phyloP scores from a whole-genome alignment of 495 filamentous ascomycete genomes.

The Elasticomyces elasticus region DNA sequence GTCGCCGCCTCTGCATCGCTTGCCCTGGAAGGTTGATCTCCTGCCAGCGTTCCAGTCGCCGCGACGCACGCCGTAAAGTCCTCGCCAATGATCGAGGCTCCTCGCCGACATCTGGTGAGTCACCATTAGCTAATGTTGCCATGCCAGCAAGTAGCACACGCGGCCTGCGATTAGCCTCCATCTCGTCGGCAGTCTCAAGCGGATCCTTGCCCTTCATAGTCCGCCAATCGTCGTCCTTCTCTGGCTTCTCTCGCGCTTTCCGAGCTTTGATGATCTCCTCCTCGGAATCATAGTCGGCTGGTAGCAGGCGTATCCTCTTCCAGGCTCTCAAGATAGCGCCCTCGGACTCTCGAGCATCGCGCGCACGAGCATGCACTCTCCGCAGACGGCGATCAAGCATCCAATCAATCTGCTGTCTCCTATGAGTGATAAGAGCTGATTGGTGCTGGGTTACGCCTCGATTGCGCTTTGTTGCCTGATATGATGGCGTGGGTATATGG shows the following conservation, averaged over 20 bases:
- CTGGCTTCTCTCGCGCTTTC: constrained; percentile 5
- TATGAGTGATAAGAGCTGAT: constrained; percentile 79
- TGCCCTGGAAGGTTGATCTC: constrained; percentile 11
- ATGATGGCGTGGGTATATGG: constrained; percentile 29
- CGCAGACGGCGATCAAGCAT: constrained; percentile 65
- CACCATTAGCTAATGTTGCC: neutral
- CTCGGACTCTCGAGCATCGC: constrained; percentile 41
- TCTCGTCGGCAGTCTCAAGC: constrained; percentile 4
- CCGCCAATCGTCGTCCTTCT: constrained; percentile 10
- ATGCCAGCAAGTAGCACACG: constrained; percentile 16
- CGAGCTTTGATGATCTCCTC: constrained; percentile 45
- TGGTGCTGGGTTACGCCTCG: constrained; percentile 89
- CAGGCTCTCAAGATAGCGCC: constrained; percentile 59
- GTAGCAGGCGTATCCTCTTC: constrained; percentile 54
- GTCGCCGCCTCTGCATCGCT: constrained; percentile 13
- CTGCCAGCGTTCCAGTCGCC: constrained; percentile 31
- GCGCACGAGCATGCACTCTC: constrained; percentile 30
- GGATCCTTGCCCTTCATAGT: constrained; percentile 1
- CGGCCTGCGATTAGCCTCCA: neutral
- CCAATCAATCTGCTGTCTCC: constrained; percentile 78
- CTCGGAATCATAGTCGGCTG: constrained; percentile 66
- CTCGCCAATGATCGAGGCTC: constrained; percentile 24
- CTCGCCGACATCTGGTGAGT: constrained; percentile 28
- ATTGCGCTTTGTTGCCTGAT: constrained; percentile 43
- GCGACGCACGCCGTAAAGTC: constrained; percentile 17